These are phyloP conservation scores for Boeremia lycopersici DNA, from an alignment of 2,329 filamentous ascomycete genomes.

Conservation along the genomic window DNA sequence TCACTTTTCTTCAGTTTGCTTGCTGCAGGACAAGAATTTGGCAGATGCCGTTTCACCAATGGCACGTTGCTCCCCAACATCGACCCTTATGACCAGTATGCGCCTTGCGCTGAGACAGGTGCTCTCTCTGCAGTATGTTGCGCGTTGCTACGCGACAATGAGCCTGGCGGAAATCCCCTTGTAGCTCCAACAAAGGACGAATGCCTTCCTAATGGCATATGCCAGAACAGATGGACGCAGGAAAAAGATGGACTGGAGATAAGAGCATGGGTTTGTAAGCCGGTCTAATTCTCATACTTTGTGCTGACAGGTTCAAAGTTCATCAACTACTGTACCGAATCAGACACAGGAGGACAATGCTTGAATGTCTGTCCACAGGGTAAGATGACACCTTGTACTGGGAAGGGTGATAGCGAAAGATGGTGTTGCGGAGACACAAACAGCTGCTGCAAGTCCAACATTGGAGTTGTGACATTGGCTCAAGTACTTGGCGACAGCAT, in stretches of 20 bases:
- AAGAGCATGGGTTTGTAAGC: background rate
- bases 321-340: background rate
- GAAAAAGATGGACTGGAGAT: background rate
- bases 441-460: background rate
- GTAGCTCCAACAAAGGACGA: background rate
- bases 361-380: background rate
- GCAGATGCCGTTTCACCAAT: background rate
- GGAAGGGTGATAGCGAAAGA: background rate
- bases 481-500: background rate
- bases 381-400: background rate
- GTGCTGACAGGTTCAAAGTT: background rate
- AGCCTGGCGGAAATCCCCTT: background rate
- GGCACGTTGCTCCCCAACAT: background rate
- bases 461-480: background rate
- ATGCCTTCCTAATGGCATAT: conserved; percentile 1
- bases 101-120: background rate
- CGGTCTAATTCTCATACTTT: background rate
- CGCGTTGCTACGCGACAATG: background rate
- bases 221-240: background rate
- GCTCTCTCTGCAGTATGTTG: background rate
- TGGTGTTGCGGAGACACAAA: background rate
- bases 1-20: background rate
- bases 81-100: background rate
- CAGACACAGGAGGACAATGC: background rate
- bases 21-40: background rate